Percentiles rank a stretch among this genome's conserved stretches.
phyloP scores from a whole-genome alignment of 169 alveolate genomes.

The Condylostoma magnum region DNA sequence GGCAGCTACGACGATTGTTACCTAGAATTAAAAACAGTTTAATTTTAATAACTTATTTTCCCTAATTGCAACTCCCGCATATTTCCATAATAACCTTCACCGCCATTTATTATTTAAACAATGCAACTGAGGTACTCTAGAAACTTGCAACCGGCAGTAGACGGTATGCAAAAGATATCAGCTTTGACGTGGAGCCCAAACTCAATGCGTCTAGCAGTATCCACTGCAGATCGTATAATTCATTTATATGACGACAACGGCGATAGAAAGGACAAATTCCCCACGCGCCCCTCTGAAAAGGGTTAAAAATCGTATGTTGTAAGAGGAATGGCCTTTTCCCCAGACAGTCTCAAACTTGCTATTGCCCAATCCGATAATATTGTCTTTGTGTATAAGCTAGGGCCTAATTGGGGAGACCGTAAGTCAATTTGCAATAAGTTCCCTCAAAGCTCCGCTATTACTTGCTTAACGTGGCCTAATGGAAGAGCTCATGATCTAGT shows the following conservation, averaged over 20 bases:
- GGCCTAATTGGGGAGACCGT: conserved; percentile 88
- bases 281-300: conserved; percentile 86
- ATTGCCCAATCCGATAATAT: conserved; percentile 89
- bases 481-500: conserved; percentile 77
- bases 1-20: no score
- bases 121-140: conserved; percentile 84
- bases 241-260: conserved; percentile 86
- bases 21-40: no score
- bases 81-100: no score
- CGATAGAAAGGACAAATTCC: conserved; percentile 77
- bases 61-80: no score
- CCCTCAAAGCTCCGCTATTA: conserved; percentile 86
- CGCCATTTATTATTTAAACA: conserved; percentile 32
- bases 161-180: conserved; percentile 84
- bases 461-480: conserved; percentile 90
- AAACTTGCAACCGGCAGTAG: conserved; percentile 76
- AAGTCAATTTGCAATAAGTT: conserved; percentile 89
- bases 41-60: no score
- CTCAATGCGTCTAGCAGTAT: conserved; percentile 82
- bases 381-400: conserved; percentile 88
- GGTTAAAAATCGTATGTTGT: conserved; percentile 79
- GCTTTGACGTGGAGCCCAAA: conserved; percentile 83
- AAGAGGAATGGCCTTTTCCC: conserved; percentile 87
- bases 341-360: conserved; percentile 86
- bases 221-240: conserved; percentile 86